Evolutionary conservation across 176 grass and related monocot genomes (phyloP).

Genomic region (Ampelocalamus luodianensis): DNA sequence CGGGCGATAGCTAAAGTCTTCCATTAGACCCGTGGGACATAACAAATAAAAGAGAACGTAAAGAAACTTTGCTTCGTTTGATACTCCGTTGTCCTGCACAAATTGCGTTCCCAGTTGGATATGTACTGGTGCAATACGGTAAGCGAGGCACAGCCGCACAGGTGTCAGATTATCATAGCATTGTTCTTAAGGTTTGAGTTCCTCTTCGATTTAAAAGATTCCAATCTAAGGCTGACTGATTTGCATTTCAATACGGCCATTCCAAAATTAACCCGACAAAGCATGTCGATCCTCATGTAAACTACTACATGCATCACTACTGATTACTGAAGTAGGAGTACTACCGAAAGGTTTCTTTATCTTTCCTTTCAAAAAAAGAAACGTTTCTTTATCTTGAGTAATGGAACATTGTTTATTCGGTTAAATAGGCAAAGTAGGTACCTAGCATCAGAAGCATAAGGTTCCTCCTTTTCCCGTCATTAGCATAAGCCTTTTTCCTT

Average conservation of each 20-base stretch:
- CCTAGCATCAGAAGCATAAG: conserved; percentile 56
- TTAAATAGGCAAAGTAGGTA: conserved; percentile 33
- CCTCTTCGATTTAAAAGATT: conserved; percentile 24
- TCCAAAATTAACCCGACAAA: conserved; percentile 30
- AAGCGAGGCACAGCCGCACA: conserved; percentile 3
- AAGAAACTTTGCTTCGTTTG: conserved; percentile 9
- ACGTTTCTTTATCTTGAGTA: conserved; percentile 26
- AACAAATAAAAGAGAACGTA: conserved; percentile 2
- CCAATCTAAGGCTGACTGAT: background rate
- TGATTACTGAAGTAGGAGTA: background rate
- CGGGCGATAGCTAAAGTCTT: conserved; percentile 15
- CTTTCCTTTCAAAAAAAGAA: background rate
- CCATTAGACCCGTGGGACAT: conserved; percentile 1
- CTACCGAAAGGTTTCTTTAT: conserved; percentile 32
- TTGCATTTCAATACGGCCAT: conserved; percentile 6
- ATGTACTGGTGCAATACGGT: background rate
- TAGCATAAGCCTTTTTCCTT: conserved; percentile 46
- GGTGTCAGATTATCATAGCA: background rate
- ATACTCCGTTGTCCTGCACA: conserved; percentile 4
- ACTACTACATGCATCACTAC: background rate
- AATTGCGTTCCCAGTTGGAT: conserved; percentile 34
- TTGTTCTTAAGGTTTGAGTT: background rate
- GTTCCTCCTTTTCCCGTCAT: conserved; percentile 60
- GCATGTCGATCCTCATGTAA: conserved; percentile 14
- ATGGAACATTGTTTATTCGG: conserved; percentile 42